These are phyloP conservation scores for Aspergillus olivimuriae DNA, from an alignment of 495 filamentous ascomycete genomes.

Conservation along the genomic window DNA sequence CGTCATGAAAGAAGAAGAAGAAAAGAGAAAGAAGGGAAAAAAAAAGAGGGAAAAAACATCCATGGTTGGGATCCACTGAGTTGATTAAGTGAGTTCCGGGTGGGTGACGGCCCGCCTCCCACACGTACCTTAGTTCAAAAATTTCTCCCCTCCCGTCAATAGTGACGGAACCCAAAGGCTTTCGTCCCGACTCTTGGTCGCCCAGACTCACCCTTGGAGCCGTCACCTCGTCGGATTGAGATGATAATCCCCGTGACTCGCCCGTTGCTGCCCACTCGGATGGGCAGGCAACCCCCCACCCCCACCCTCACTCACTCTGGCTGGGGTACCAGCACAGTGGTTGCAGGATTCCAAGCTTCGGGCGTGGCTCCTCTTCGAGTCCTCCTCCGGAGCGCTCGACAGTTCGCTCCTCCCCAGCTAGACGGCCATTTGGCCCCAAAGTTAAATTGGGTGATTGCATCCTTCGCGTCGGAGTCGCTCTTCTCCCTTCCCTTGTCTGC, in stretches of 20 bases:
- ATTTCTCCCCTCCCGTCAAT: not conserved
- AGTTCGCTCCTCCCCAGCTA: too few species aligned
- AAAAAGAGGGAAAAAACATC: not conserved
- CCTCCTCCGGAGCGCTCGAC: constrained; percentile 11
- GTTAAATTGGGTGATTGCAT: too few species aligned
- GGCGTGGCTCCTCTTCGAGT: constrained; percentile 7
- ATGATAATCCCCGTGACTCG: constrained; percentile 8
- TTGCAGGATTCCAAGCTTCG: constrained; percentile 15
- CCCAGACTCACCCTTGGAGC: too few species aligned
- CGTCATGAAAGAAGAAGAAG: not conserved
- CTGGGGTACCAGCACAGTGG: constrained; percentile 15
- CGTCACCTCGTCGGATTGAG: too few species aligned
- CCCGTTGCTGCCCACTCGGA: constrained; percentile 10
- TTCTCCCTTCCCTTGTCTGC: too few species aligned
- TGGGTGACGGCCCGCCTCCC: constrained; percentile 21
- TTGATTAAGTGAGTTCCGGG: constrained; percentile 18
- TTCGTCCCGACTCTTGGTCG: too few species aligned
- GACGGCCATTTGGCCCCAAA: not conserved
- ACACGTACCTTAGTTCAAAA: constrained; percentile 8
- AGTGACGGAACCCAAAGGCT: too few species aligned
- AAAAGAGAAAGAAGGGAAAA: constrained; percentile 3
- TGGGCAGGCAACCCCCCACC: too few species aligned
- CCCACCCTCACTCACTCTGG: constrained; percentile 2
- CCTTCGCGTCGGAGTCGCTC: too few species aligned
- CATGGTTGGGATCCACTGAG: not conserved